Base-by-base conservation (phyloP, 768 basidiomycete genomes). In the Lepiota brunneoincarnata region DNA sequence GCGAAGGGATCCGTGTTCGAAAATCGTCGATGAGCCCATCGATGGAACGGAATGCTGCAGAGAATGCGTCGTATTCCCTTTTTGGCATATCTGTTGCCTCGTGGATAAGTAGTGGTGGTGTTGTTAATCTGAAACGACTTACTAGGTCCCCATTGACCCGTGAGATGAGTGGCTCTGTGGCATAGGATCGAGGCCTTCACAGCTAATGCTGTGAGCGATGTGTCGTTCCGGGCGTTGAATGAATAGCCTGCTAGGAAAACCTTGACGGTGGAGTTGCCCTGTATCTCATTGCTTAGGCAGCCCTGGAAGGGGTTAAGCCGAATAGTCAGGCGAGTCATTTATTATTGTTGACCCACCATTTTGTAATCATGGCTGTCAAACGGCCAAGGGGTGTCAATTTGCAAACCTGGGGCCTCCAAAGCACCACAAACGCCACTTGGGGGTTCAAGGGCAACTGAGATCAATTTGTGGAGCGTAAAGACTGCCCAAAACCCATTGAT, bases 401-500 rank as follows among this genome's bases (percentile, higher is more conserved):
- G 72, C 59, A 75, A 74, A 2, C 77, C 75, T 14, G 74, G 72
- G 4, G 78, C 72, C 57, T 83, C 82, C 53, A 80, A 72, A 15
- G 74, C 70, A 45, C 83, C 79, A 54, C 77, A 79, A 17, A 87
- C 75, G n/a, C 72, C 75, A 17, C 75, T 64, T 0, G 83, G 74
- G 1, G 76, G 72, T 52, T 82, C 81, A 36, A 82, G 71, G 5
- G 77, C 75, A 14, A 84, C 75, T 1, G 79, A 70, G 58, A 83
- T 75, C 60, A 75, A 75, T 49, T 83, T 80, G 66, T 86, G 84
- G 50, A 86, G 72, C 44, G 72, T 69, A 57, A 82, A 78, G 6
- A 81, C 81, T 0, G 79, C 69, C 86, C 86, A 87, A 63, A 87
- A 87, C 0, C 76, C 81, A 51, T 81, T 82, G 54, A 87, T 84